Evolutionary conservation across 1,284 basidiomycete genomes (phyloP).

Genomic region (Microbotryum scabiosae): DNA sequence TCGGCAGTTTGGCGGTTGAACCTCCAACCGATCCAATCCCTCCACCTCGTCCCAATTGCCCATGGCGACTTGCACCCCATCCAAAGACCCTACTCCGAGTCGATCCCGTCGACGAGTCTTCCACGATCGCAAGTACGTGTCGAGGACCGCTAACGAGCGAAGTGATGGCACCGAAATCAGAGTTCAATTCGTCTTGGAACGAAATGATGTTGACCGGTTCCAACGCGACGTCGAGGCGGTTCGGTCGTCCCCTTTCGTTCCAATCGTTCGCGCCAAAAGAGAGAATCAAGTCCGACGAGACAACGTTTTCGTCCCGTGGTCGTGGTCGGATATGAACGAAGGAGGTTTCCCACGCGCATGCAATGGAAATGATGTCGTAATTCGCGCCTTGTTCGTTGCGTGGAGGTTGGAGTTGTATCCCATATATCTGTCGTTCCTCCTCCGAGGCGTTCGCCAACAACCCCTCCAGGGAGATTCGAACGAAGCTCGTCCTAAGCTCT

Average conservation of each 20-base stretch:
- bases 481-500: not conserved
- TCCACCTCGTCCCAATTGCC: slow-evolving; percentile 54
- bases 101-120: not conserved
- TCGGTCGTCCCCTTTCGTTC: slow-evolving; percentile 50
- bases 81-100: slow-evolving; percentile 47
- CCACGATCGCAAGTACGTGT: slow-evolving; percentile 53
- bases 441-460: not conserved
- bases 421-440: not conserved
- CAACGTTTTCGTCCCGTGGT: not conserved
- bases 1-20: too few relatives aligned
- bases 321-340: slow-evolving; percentile 1
- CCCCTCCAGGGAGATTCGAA: not conserved
- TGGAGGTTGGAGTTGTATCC: not conserved
- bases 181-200: slow-evolving; percentile 19
- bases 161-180: slow-evolving; percentile 21
- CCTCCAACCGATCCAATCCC: not conserved
- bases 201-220: slow-evolving; percentile 1
- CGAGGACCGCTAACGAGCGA: slow-evolving; percentile 50
- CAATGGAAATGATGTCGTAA: not conserved
- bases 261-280: slow-evolving; percentile 76
- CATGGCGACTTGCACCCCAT: slow-evolving; percentile 75
- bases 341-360: slow-evolving; percentile 14
- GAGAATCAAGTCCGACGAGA: slow-evolving; percentile 52
- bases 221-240: fast-evolving
- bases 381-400: not conserved